These are phyloP conservation scores for Backusella luteola DNA, from an alignment of 192 early-diverging fungal species.

Conservation along the genomic window DNA sequence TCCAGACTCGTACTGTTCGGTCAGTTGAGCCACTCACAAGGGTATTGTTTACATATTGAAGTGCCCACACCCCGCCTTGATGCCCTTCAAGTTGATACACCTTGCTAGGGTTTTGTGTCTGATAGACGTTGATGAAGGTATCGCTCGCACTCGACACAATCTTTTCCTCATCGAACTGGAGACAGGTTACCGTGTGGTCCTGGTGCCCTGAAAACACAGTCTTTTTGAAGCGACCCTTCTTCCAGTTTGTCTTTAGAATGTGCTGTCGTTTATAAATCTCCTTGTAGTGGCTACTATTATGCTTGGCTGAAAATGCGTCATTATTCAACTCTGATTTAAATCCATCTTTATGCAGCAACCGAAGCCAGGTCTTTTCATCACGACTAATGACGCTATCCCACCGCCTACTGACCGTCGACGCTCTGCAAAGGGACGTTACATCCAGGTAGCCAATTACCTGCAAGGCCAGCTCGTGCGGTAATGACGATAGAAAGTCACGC, in stretches of 20 bases:
- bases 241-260: constrained; percentile 84
- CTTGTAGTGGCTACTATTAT: constrained; percentile 66
- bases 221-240: constrained; percentile 66
- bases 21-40: constrained; percentile 96
- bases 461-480: constrained; percentile 69
- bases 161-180: constrained; percentile 96
- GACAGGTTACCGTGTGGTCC: constrained; percentile 74
- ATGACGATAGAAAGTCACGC: constrained; percentile 79
- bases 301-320: not conserved
- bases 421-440: constrained; percentile 69
- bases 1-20: constrained; percentile 94
- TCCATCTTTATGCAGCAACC: constrained; percentile 43
- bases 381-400: constrained; percentile 81
- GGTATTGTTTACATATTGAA: constrained; percentile 86
- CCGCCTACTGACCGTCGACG: constrained; percentile 69
- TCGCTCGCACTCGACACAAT: constrained; percentile 95
- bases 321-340: constrained; percentile 17
- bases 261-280: constrained; percentile 76
- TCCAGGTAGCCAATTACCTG: constrained; percentile 87
- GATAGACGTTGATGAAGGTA: constrained; percentile 90
- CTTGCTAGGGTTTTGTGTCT: constrained; percentile 45
- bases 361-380: constrained; percentile 55
- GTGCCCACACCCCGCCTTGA: constrained; percentile 97
- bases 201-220: constrained; percentile 82
- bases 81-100: constrained; percentile 65